These are phyloP conservation scores for Apophysomyces sp. DNA, from an alignment of 371 early-diverging fungal species.

Conservation along the genomic window DNA sequence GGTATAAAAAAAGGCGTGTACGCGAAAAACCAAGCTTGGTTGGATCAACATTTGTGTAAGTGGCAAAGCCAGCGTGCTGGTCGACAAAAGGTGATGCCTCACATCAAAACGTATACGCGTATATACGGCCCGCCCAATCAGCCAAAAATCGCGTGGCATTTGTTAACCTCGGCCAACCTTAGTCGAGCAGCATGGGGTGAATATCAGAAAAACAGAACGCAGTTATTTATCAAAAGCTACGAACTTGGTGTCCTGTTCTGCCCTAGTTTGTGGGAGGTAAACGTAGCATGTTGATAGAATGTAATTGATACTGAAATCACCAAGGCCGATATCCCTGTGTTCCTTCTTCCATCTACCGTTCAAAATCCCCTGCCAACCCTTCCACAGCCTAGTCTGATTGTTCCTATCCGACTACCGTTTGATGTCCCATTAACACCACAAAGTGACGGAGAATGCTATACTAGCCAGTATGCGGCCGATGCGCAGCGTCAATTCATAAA, in stretches of 20 bases:
- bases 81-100: conserved; percentile 62
- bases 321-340: neutral
- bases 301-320: neutral
- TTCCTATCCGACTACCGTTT: conserved; percentile 56
- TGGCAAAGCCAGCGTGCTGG: conserved; percentile 54
- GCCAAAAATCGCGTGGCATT: conserved; percentile 42
- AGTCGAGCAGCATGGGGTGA: conserved; percentile 59
- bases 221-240: conserved; percentile 55
- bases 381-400: conserved; percentile 17
- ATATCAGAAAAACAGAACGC: conserved; percentile 42
- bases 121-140: conserved; percentile 1
- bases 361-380: conserved; percentile 1
- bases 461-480: conserved; percentile 9
- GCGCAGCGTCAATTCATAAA: neutral
- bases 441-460: conserved; percentile 15
- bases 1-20: conserved; percentile 17
- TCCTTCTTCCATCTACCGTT: conserved; percentile 8
- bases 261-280: conserved; percentile 49
- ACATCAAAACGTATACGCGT: conserved; percentile 52
- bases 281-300: neutral
- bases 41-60: conserved; percentile 42
- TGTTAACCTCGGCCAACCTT: conserved; percentile 59
- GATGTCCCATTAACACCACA: conserved; percentile 60
- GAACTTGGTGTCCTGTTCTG: conserved; percentile 60
- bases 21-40: conserved; percentile 54